Evolutionary conservation across 345 rosid genomes (phyloP), one percentile per base, ranked within the genome.

Genomic region (Euphorbia peplus): DNA sequence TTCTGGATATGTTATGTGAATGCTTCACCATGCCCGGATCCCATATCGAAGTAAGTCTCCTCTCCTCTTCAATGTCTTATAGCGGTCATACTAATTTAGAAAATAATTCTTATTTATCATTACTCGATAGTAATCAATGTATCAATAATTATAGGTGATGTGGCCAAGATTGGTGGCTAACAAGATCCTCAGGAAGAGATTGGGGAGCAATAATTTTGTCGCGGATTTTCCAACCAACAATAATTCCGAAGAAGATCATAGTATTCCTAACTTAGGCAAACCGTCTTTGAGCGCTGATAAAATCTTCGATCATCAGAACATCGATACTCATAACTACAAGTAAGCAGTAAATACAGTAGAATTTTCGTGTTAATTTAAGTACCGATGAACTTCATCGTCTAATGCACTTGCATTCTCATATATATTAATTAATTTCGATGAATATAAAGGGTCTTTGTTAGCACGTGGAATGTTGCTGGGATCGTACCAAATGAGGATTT

Each of bases 391-490:
- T n/a, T n/a, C n/a, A n/a, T n/a, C n/a, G n/a, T n/a, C n/a, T n/a
- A n/a, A n/a, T n/a, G n/a, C n/a, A n/a, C 35, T 8, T n/a, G 0
- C 1, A 41, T 41, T 39, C 15, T 11, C 4, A 21, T 46, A 12
- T 22, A 24, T 9, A 16, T 42, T 1, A 63, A 26, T 39, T n/a
- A n/a, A n/a, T 0, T 60, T 22, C 14, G 2, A 22, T 24, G 14
- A 7, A 12, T 39, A 46, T 3, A 2, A 62, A 92, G 96, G 81
- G 73, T 88, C 52, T 87, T 88, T 60, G 91, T 83, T 41, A 85
- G 95, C 67, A 87, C 98, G 48, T 90, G 98, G 96, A 92, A 92
- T 72, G 96, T 88, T 29, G 98, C 93, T 8, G 98, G 98, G 29
- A 56, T 83, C 75, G 88, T 81, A 64, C 96, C 95, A 21, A 55